Evolutionary conservation across 2,329 filamentous ascomycete species (phyloP).

Genomic region (Trichoderma sp.): DNA sequence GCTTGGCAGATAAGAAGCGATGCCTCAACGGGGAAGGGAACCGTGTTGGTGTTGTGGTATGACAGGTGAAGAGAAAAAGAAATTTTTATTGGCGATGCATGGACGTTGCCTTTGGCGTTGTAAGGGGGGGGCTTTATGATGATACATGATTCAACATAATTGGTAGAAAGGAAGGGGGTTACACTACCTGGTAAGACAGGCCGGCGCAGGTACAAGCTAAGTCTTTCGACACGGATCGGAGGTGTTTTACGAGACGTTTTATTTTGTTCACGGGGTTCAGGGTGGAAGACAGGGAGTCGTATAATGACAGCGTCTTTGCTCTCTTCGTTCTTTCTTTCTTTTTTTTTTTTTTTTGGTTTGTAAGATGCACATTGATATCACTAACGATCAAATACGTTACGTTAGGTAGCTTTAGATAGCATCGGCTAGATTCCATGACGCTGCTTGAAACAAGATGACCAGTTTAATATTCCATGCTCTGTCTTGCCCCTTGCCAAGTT

Average conservation of each 20-base stretch:
- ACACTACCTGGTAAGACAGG: background rate
- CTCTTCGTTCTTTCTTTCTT: background rate
- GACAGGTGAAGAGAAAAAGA: background rate
- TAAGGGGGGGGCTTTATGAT: background rate
- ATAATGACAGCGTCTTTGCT: background rate
- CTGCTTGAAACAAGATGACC: background rate
- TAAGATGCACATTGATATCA: background rate
- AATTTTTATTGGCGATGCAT: background rate
- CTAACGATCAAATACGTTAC: background rate
- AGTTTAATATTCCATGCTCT: background rate
- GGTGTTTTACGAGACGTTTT: background rate
- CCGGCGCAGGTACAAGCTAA: background rate
- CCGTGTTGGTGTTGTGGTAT: slow-evolving; percentile 32
- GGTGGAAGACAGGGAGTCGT: background rate
- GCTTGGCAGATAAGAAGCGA: slow-evolving; percentile 33
- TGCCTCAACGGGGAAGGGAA: slow-evolving; percentile 31
- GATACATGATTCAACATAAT: slow-evolving; percentile 6
- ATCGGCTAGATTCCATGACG: background rate
- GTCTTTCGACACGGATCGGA: background rate
- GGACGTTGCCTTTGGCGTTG: background rate
- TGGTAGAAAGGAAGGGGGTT: background rate
- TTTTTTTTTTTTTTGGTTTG: background rate
- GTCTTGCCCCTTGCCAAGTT: background rate
- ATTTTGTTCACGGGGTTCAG: background rate
- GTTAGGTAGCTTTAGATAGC: background rate